A percentile compares a stretch with the other conserved stretches of the same genome.
Conservation (phyloP, 129 eudicot species). For the Saposhnikovia divaricata region DNA sequence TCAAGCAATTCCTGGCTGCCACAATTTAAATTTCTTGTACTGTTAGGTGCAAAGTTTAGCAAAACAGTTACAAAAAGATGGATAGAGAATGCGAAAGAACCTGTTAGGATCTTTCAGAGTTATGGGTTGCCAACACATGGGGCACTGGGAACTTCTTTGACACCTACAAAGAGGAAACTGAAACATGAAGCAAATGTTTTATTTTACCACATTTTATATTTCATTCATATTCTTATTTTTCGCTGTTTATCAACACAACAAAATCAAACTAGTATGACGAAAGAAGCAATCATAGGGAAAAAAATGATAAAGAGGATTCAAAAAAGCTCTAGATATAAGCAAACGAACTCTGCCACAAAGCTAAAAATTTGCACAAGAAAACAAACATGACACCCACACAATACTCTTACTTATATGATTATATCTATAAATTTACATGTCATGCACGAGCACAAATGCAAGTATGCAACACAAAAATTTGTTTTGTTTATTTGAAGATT, state of each 20-base stretch:
- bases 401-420: background rate
- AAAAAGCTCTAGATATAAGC: background rate
- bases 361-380: background rate
- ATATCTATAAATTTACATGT: background rate
- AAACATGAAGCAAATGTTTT: background rate
- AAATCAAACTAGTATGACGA: background rate
- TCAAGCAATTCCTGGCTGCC: constrained; percentile 96
- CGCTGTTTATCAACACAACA: background rate
- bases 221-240: background rate
- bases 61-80: background rate
- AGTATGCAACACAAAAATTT: background rate
- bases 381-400: background rate
- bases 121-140: constrained; percentile 96
- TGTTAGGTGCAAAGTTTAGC: background rate
- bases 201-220: background rate
- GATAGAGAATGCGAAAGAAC: constrained; percentile 24
- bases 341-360: background rate
- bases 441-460: background rate
- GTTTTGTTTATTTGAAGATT: background rate
- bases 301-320: background rate
- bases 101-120: constrained; percentile 88
- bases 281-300: background rate
- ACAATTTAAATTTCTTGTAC: background rate
- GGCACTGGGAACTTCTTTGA: constrained; percentile 97
- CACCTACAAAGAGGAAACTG: constrained; percentile 46